Percentiles rank a stretch among this genome's conserved stretches.
These are phyloP conservation scores for Carallia brachiata DNA, from an alignment of 345 rosid genomes.

Conservation along the genomic window DNA sequence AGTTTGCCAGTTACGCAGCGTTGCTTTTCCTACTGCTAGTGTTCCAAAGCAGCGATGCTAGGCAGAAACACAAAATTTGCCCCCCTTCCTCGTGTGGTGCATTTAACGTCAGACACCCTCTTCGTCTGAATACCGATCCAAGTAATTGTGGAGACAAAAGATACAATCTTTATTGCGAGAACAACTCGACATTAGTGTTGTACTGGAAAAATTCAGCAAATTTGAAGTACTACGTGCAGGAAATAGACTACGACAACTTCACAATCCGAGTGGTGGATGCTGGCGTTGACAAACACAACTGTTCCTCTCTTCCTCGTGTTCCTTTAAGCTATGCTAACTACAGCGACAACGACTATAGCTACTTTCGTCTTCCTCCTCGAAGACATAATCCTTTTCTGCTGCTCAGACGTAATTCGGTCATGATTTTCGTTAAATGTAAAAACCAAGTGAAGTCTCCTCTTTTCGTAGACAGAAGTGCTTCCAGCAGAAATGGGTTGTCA, in stretches of 20 bases:
- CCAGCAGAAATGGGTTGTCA: no score
- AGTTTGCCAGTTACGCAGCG: no score
- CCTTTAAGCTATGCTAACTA: background rate
- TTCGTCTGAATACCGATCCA: slow-evolving; percentile 5
- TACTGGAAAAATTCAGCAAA: no score
- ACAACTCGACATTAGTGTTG: background rate
- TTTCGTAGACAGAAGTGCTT: background rate
- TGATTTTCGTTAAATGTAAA: no score
- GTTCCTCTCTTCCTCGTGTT: slow-evolving; percentile 7
- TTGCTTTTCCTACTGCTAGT: no score
- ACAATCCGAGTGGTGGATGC: slow-evolving; percentile 9
- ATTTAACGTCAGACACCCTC: background rate
- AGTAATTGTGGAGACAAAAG: background rate
- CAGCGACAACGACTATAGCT: no score
- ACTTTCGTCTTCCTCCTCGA: no score
- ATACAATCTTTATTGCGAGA: slow-evolving; percentile 6
- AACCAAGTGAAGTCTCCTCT: background rate
- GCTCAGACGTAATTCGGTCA: no score
- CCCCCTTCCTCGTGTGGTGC: background rate
- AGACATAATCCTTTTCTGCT: no score
- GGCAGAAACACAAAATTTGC: background rate
- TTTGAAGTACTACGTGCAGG: background rate
- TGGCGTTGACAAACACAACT: background rate
- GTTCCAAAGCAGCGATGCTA: no score
- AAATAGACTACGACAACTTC: slow-evolving; percentile 2